A percentile compares a stretch with the other conserved stretches of the same genome.
phyloP scores from a whole-genome alignment of 1,284 basidiomycete species.

The Psilocybe mexicana region DNA sequence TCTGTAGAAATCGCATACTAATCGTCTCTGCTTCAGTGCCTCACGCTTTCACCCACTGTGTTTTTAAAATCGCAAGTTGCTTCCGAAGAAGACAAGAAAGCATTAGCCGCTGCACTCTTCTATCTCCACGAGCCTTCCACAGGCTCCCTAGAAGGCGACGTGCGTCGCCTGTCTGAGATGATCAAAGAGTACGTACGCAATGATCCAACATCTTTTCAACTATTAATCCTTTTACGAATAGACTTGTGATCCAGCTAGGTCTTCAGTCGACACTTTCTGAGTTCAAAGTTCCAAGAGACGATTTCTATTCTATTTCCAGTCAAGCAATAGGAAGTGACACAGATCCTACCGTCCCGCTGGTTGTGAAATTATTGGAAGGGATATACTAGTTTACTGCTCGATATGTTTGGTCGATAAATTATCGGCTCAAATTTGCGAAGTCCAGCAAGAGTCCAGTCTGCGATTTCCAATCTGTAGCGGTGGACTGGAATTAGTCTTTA shows the following conservation, averaged over 20 bases:
- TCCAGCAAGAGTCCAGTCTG: too few species aligned
- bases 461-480: too few species aligned
- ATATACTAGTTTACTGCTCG: slow-evolving; percentile 35
- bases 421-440: too few species aligned
- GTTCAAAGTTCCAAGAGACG: slow-evolving; percentile 60
- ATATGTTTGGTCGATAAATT: too few species aligned
- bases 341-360: slow-evolving; percentile 36
- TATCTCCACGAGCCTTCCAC: slow-evolving; percentile 59
- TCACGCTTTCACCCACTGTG: slow-evolving; percentile 71
- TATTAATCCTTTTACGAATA: slow-evolving; percentile 17
- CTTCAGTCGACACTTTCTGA: slow-evolving; percentile 54
- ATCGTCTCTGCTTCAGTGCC: slow-evolving; percentile 44
- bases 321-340: slow-evolving; percentile 44
- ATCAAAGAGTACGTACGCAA: slow-evolving; percentile 51
- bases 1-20: slow-evolving; percentile 6
- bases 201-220: background rate
- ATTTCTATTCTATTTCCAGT: slow-evolving; percentile 53
- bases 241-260: slow-evolving; percentile 59
- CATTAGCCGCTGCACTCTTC: slow-evolving; percentile 54
- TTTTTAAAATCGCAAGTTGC: slow-evolving; percentile 56
- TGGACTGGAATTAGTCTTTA: too few species aligned
- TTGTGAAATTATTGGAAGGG: slow-evolving; percentile 48
- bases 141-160: slow-evolving; percentile 60
- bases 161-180: slow-evolving; percentile 49
- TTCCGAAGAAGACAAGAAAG: slow-evolving; percentile 57